These are phyloP conservation scores for Lunularia cruciata DNA, from an alignment of 225 moss, liverwort and hornwort species.

Conservation along the genomic window DNA sequence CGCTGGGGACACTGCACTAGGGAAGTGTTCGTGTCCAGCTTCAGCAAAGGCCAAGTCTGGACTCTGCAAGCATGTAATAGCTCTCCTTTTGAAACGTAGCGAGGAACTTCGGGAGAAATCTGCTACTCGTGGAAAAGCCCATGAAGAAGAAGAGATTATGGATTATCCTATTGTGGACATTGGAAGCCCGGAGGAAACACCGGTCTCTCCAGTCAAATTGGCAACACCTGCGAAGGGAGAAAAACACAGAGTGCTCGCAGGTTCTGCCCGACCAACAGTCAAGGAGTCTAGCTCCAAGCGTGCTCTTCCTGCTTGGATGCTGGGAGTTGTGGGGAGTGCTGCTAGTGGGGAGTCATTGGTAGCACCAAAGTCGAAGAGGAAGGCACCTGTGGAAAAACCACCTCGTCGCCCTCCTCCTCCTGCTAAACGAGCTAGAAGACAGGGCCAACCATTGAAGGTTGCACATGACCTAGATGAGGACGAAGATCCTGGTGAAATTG, in stretches of 20 bases:
- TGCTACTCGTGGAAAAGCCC: neutral
- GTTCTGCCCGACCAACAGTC: neutral
- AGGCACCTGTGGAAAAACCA: slow-evolving; percentile 27
- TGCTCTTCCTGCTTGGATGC: slow-evolving; percentile 45
- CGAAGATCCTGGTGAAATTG: slow-evolving; percentile 36
- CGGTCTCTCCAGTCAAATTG: neutral
- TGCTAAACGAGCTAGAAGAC: slow-evolving; percentile 21
- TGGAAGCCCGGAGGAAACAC: neutral
- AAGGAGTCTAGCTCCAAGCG: slow-evolving; percentile 26
- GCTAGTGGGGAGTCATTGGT: neutral
- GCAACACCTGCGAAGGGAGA: neutral
- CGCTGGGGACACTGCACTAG: slow-evolving; percentile 26
- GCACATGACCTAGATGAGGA: slow-evolving; percentile 15
- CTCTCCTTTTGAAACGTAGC: slow-evolving; percentile 37
- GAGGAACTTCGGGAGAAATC: slow-evolving; percentile 6
- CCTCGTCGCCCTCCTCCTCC: slow-evolving; percentile 24
- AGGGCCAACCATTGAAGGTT: slow-evolving; percentile 25
- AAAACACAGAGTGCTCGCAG: neutral
- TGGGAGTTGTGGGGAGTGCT: slow-evolving; percentile 32
- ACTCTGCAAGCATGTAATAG: slow-evolving; percentile 42
- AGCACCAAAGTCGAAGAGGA: slow-evolving; percentile 29
- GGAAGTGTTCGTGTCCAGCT: slow-evolving; percentile 47
- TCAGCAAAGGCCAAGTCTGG: slow-evolving; percentile 38
- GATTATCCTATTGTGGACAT: slow-evolving; percentile 24
- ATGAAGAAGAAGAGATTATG: slow-evolving; percentile 11